Base-by-base conservation (phyloP, 2,329 filamentous ascomycete species). In the Aspergillus eucalypticola region DNA sequence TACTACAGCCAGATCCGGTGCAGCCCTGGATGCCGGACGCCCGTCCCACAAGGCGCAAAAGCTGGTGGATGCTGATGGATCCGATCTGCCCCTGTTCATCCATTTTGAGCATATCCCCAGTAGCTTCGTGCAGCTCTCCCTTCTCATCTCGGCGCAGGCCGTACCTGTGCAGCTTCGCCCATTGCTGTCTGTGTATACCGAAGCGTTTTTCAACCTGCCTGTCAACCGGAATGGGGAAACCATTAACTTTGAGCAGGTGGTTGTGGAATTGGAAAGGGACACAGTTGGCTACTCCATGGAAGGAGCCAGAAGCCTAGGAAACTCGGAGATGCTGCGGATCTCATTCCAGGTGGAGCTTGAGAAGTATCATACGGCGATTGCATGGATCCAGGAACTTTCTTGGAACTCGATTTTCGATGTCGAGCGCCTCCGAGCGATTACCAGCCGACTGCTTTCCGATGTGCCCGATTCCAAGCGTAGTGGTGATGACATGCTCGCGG, bases 41-140 rank as follows among this genome's bases (percentile, higher is more conserved):
- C 81, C 84, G 0, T 78, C 87, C 29, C 94, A 91, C 66, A 75
- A 83, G 3, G 86, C 91, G 4, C 95, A 99, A 75, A 83, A 86
- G 61, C 77, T 88, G 52, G 86, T 99, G 52, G 91, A 98, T 72
- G 80, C 83, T 13, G 86, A 91, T 42, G 82, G 84, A 39, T 75
- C 81, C 6, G 80, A 82, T 15, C 73, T 88, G n/a, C 90, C 92
- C 0, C 80, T 98, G 2, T 99, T 97, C 76, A 83, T 99, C n/a
- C 94, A 99, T 76, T 99, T 96, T 66, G 95, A 99, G 76, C 89
- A 96, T 70, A 92, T 98, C 13, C 89, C 90, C 2, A 96, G 91
- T 60, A 96, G 92, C 71, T 99, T 99, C 74, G 92, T 96, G 6
- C 90, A 94, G 67, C 84, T 98, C 60, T 89, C 87, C 51, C 77